These are phyloP conservation scores for Hyphopichia wangnamkhiaoensis DNA, from an alignment of 1,139 yeast species.

Conservation along the genomic window DNA sequence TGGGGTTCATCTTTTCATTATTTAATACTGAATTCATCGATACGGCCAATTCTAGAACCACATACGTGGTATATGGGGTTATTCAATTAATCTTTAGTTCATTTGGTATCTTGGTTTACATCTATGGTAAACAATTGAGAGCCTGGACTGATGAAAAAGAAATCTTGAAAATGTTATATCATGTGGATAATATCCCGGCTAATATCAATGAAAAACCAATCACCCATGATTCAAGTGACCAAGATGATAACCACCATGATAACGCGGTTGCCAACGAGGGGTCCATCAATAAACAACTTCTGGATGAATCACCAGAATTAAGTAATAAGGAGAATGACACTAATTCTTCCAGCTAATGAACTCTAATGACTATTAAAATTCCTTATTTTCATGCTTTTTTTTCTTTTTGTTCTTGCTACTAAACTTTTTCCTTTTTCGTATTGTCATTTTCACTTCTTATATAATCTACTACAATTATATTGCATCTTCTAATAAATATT, in stretches of 20 bases:
- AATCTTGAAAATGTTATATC: conserved; percentile 33
- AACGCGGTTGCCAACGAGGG: too few relatives aligned
- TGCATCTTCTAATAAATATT: too few relatives aligned
- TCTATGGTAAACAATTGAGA: conserved; percentile 55
- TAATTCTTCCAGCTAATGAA: not conserved
- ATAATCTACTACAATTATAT: too few relatives aligned
- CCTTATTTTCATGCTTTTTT: not conserved
- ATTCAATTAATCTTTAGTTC: conserved; percentile 52
- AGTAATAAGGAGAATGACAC: not conserved
- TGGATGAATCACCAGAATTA: not conserved
- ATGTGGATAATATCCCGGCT: not conserved
- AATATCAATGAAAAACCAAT: too few relatives aligned
- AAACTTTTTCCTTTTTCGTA: too few relatives aligned
- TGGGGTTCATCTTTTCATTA: conserved; percentile 59
- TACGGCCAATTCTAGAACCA: conserved; percentile 43
- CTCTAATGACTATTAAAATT: conserved; percentile 4
- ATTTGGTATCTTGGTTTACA: conserved; percentile 53
- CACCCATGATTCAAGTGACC: too few relatives aligned
- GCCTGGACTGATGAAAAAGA: conserved; percentile 52
- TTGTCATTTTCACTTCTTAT: not conserved
- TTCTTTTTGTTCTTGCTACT: not conserved
- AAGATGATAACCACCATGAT: not conserved
- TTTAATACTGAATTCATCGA: conserved; percentile 52
- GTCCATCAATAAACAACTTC: too few relatives aligned
- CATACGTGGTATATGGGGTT: conserved; percentile 56